Evolutionary conservation across 352 stramenopile genomes (phyloP).

Genomic region (Phytopythium boreale): DNA sequence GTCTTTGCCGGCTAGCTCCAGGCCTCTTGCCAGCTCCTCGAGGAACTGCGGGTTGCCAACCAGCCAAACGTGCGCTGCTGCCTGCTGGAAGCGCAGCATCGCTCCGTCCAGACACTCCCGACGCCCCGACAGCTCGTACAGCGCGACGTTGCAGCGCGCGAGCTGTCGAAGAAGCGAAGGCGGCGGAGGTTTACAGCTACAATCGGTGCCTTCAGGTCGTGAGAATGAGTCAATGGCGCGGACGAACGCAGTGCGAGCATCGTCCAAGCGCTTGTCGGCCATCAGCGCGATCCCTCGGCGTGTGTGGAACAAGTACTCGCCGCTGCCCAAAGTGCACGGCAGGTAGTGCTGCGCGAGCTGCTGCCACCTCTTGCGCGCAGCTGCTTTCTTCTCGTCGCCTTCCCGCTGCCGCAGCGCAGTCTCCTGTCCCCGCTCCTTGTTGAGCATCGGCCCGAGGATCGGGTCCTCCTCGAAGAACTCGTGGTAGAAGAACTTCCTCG

Average conservation of each 20-base stretch:
- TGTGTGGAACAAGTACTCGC: slow-evolving; percentile 15
- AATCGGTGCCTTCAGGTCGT: slow-evolving; percentile 1
- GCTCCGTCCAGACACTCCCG: slow-evolving; percentile 35
- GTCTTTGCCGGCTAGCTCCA: slow-evolving; percentile 40
- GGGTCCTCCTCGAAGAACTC: slow-evolving; percentile 68
- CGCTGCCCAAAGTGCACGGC: slow-evolving; percentile 22
- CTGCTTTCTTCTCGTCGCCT: slow-evolving; percentile 15
- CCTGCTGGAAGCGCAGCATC: slow-evolving; percentile 47
- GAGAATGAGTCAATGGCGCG: slow-evolving; percentile 9
- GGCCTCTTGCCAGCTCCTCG: slow-evolving; percentile 48
- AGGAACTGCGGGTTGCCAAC: slow-evolving; percentile 52
- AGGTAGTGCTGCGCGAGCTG: slow-evolving; percentile 43
- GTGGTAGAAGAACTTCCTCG: slow-evolving; percentile 65
- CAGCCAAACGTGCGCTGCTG: slow-evolving; percentile 39
- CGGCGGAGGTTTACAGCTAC: slow-evolving; percentile 13
- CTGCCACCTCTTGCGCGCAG: slow-evolving; percentile 40
- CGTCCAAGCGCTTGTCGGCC: slow-evolving; percentile 22
- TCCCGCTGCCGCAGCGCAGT: slow-evolving; percentile 6
- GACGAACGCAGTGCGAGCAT: slow-evolving; percentile 13
- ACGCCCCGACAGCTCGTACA: slow-evolving; percentile 29
- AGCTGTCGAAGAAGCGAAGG: slow-evolving; percentile 39
- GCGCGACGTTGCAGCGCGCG: slow-evolving; percentile 34
- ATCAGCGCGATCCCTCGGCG: slow-evolving; percentile 43
- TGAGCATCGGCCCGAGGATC: slow-evolving; percentile 26
- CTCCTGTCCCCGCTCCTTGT: slow-evolving; percentile 7